phyloP scores from a whole-genome alignment of 2,329 filamentous ascomycete species.

The Xylaria digitata region DNA sequence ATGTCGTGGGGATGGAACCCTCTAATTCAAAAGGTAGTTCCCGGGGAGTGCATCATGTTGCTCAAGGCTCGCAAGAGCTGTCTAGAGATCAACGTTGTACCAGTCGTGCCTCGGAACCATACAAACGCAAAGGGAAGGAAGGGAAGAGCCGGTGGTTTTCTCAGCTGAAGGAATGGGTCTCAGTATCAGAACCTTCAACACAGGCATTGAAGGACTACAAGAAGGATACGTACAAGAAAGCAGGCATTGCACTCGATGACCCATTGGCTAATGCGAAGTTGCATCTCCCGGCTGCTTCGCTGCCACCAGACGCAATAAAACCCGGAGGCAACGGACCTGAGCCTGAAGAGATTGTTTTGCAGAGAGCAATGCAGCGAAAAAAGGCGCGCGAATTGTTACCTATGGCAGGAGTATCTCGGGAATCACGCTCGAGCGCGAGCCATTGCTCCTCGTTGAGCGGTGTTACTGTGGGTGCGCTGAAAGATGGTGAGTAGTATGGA shows the following conservation, averaged over 20 bases:
- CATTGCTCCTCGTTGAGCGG: constrained; percentile 46
- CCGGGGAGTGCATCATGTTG: constrained; percentile 9
- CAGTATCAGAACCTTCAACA: constrained; percentile 61
- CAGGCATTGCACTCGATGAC: constrained; percentile 58
- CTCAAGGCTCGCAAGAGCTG: constrained; percentile 12
- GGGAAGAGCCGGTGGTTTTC: constrained; percentile 54
- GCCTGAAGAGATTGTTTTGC: constrained; percentile 58
- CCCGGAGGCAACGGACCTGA: constrained; percentile 57
- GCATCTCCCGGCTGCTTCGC: constrained; percentile 58
- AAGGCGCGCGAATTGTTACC: constrained; percentile 47
- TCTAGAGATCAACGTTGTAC: constrained; percentile 21
- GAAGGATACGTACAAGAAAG: constrained; percentile 56
- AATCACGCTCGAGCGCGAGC: constrained; percentile 44
- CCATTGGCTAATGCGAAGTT: constrained; percentile 59
- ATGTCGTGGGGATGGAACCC: constrained; percentile 32
- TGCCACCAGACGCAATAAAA: constrained; percentile 60
- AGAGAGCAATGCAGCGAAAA: constrained; percentile 50
- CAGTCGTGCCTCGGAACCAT: constrained; percentile 30
- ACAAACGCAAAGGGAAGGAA: constrained; percentile 48
- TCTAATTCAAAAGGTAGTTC: constrained; percentile 21
- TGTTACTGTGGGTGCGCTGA: constrained; percentile 31
- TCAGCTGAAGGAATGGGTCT: constrained; percentile 62
- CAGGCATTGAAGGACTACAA: constrained; percentile 62
- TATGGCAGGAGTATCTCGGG: constrained; percentile 31
- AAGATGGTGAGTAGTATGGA: constrained; percentile 12